Evolutionary conservation across 2,329 filamentous ascomycete genomes (phyloP).

Genomic region (Alternaria tenuissima): DNA sequence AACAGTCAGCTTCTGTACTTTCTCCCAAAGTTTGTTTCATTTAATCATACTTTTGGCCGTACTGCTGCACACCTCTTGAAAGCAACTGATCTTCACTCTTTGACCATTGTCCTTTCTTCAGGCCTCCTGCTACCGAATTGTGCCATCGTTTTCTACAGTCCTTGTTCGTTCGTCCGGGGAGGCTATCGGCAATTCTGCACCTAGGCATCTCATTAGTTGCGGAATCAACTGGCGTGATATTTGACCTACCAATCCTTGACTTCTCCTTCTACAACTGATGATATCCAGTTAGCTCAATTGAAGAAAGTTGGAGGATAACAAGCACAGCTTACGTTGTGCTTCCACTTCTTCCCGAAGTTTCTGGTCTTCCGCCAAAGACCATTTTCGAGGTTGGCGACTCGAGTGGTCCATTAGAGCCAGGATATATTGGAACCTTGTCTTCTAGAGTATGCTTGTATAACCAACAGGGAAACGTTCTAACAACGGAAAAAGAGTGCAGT

Average conservation of each 20-base stretch:
- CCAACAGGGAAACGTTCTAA: neutral
- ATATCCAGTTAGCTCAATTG: neutral
- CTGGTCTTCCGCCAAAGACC: conserved; percentile 38
- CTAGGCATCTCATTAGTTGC: conserved; percentile 18
- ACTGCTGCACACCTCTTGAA: conserved; percentile 44
- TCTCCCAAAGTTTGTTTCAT: neutral
- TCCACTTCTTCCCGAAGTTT: conserved; percentile 39
- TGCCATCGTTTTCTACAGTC: conserved; percentile 57
- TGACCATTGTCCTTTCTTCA: conserved; percentile 55
- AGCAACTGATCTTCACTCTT: conserved; percentile 48
- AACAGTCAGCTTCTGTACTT: neutral
- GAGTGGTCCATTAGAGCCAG: conserved; percentile 19
- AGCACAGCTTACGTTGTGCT: conserved; percentile 29
- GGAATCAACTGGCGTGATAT: neutral
- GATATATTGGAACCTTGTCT: neutral
- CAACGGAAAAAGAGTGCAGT: neutral
- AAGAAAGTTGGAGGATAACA: neutral
- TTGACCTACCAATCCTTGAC: conserved; percentile 41
- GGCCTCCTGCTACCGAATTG: conserved; percentile 48
- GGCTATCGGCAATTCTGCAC: conserved; percentile 49
- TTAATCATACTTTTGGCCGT: conserved; percentile 47
- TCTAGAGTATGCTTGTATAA: neutral
- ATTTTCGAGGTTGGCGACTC: conserved; percentile 40
- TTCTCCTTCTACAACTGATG: conserved; percentile 28
- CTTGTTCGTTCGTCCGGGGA: conserved; percentile 55